A percentile compares a stretch with the other conserved stretches of the same genome.
Conservation (phyloP, 176 grass and related monocot genomes). For the Leersia perrieri region DNA sequence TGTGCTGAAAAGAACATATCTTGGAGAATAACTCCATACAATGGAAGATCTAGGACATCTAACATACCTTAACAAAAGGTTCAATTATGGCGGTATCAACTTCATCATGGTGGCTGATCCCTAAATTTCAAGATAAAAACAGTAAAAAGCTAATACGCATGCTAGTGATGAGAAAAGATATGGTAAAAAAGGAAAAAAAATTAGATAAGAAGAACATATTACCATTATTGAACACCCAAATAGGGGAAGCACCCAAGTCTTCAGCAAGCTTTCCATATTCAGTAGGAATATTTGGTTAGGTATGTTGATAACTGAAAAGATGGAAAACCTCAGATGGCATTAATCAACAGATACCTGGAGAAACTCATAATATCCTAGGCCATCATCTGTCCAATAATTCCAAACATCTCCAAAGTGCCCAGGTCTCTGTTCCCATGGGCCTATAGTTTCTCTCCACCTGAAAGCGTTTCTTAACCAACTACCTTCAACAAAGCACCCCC, state of each 20-base stretch:
- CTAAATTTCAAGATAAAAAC: slow-evolving; percentile 34
- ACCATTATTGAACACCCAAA: slow-evolving; percentile 94
- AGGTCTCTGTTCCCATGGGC: slow-evolving; percentile 86
- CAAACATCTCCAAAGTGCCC: slow-evolving; percentile 82
- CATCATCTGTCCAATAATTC: slow-evolving; percentile 94
- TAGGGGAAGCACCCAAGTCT: slow-evolving; percentile 51
- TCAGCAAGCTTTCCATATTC: slow-evolving; percentile 61
- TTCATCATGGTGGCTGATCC: slow-evolving; percentile 58
- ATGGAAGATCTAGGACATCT: too few species aligned
- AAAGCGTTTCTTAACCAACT: slow-evolving; percentile 73
- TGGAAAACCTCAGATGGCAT: neutral
- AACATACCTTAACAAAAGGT: slow-evolving; percentile 58
- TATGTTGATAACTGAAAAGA: neutral
- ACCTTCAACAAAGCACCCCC: slow-evolving; percentile 81
- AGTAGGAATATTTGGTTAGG: neutral
- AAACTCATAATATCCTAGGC: slow-evolving; percentile 83
- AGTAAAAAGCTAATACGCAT: neutral
- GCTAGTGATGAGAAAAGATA: neutral
- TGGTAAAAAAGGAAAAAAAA: neutral
- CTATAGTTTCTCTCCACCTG: slow-evolving; percentile 68
- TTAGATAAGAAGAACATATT: neutral
- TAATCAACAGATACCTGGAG: slow-evolving; percentile 67
- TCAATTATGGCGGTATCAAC: slow-evolving; percentile 34
- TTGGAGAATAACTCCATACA: too few species aligned
- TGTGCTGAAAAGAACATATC: too few species aligned